Percentiles rank a stretch among this genome's conserved stretches.
These are phyloP conservation scores for Choiromyces venosus DNA, from an alignment of 495 filamentous ascomycete genomes.

Conservation along the genomic window DNA sequence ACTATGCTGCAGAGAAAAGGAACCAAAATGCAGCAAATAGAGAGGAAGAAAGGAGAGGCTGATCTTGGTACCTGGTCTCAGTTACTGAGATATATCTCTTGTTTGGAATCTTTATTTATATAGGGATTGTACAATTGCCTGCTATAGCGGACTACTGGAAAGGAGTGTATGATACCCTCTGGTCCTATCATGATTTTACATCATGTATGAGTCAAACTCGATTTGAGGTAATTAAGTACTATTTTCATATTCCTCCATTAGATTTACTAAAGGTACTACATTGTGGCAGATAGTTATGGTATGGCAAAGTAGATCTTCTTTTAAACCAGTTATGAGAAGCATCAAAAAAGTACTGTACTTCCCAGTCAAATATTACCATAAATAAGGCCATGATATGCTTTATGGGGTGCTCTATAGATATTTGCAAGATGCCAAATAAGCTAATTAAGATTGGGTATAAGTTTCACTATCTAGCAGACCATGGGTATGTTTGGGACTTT, in stretches of 20 bases:
- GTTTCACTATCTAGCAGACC: constrained; percentile 13
- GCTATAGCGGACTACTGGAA: constrained; percentile 12
- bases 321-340: neutral
- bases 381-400: constrained; percentile 14
- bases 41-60: neutral
- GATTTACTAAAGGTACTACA: neutral
- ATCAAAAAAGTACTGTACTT: neutral
- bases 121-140: neutral
- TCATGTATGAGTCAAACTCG: constrained; percentile 11
- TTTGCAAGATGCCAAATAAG: constrained; percentile 30
- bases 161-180: neutral
- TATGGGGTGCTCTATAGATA: constrained; percentile 14
- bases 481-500: constrained; percentile 19
- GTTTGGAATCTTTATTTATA: constrained; percentile 22
- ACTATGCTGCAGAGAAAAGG: constrained; percentile 1
- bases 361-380: constrained; percentile 11
- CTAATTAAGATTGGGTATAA: constrained; percentile 29
- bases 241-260: constrained; percentile 9
- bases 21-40: neutral
- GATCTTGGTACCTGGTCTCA: too few species aligned
- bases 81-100: too few species aligned
- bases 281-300: neutral
- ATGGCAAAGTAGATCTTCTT: constrained; percentile 4
- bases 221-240: constrained; percentile 15
- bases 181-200: constrained; percentile 11